Base-by-base conservation (phyloP, 495 filamentous ascomycete species). In the Astrothelium macrocarpum region DNA sequence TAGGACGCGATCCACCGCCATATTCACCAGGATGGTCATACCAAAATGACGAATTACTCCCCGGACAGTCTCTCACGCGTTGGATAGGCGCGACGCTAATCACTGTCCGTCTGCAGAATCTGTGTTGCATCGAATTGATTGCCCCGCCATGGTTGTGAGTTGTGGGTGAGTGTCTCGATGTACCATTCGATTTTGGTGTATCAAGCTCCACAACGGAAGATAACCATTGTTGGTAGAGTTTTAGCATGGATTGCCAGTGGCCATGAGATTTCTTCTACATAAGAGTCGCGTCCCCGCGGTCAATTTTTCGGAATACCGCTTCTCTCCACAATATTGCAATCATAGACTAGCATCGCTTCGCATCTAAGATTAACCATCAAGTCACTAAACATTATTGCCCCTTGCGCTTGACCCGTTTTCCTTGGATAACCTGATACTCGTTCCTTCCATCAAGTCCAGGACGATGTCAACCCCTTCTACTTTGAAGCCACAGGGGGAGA, bases 401-500 rank as follows among this genome's bases (percentile, higher is more conserved):
- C n/a, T 20, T 20, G 7, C 10, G 11, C 18, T 49, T 49, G 20
- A 5, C 45, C n/a, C 20, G 20, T 16, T 49, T 18, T 23, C 5
- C 20, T 49, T 49, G 10, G 5, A 18, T 18, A 16, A 49, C 23
- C 25, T n/a, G 12, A 9, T 25, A 26, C 7, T 29, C n/a, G 49
- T 29, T 12, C 23, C 49, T 29, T 56, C 23, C 3, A 9, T 3
- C 23, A 26, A 56, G 5, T 28, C 49, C 3, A 25, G 5, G 16
- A 56, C 49, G n/a, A 60, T 45, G 59, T 39, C 59, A 29, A 36
- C n/a, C 64, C 25, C 49, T 56, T 26, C 49, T 25, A 56, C 49
- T 26, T 56, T 56, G 49, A 56, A 29, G 70, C 66, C 66, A 28
- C 49, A 56, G 20, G 9, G 23, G 10, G 49, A 56, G 49, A 56